A percentile compares a stretch with the other conserved stretches of the same genome.
phyloP scores from a whole-genome alignment of 306 rosid species.

The Ormosia semicastrata region DNA sequence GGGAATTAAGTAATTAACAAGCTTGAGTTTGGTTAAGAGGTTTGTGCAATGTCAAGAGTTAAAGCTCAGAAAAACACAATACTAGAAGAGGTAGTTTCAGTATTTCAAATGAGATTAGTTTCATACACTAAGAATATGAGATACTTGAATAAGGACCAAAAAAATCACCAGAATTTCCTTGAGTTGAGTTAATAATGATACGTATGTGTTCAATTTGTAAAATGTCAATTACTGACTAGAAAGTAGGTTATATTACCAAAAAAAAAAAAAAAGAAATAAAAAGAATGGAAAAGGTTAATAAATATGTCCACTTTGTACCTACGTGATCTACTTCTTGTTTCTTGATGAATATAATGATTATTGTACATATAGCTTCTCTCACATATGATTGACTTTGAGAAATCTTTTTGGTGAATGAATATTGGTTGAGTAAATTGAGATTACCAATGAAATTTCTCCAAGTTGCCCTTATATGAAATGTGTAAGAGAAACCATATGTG shows the following conservation, averaged over 20 bases:
- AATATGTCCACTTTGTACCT: too few relatives aligned
- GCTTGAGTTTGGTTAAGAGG: too few relatives aligned
- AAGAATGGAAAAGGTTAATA: too few relatives aligned
- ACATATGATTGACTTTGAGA: not conserved
- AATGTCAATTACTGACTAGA: conserved; percentile 28
- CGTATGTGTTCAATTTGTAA: not conserved
- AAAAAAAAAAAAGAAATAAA: too few relatives aligned
- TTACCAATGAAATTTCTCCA: not conserved
- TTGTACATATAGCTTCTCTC: too few relatives aligned
- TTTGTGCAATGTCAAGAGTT: too few relatives aligned
- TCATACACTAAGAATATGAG: too few relatives aligned
- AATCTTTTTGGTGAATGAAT: not conserved
- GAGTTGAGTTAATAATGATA: not conserved
- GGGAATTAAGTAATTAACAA: too few relatives aligned
- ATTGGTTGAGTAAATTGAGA: not conserved
- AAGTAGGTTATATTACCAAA: not conserved
- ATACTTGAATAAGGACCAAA: not conserved
- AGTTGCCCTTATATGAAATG: not conserved
- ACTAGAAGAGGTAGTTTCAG: too few relatives aligned
- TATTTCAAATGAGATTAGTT: too few relatives aligned
- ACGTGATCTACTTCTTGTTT: not conserved
- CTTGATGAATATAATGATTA: not conserved
- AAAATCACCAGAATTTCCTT: not conserved
- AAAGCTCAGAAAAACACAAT: too few relatives aligned
- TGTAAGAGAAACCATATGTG: not conserved